A percentile compares a stretch with the other conserved stretches of the same genome.
phyloP scores from a whole-genome alignment of 352 stramenopile species.

The Pythium utonaiense region DNA sequence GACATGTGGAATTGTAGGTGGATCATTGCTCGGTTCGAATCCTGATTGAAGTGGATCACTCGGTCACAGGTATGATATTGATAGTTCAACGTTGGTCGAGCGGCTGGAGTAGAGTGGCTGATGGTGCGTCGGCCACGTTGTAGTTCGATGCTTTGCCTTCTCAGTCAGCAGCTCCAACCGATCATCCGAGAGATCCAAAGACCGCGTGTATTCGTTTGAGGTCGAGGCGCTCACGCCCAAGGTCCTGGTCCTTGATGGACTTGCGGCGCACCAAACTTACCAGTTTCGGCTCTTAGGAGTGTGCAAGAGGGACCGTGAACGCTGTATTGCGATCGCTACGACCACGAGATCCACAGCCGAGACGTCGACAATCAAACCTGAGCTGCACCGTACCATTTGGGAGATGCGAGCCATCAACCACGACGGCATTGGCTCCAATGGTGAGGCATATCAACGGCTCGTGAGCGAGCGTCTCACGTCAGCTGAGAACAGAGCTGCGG shows the following conservation, averaged over 20 bases:
- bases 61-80: conserved; percentile 17
- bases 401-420: conserved; percentile 24
- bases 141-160: conserved; percentile 33
- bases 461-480: background rate
- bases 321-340: conserved; percentile 27
- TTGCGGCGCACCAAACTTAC: conserved; percentile 33
- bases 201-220: background rate
- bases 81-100: too few relatives aligned
- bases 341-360: conserved; percentile 5
- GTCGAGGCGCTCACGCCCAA: conserved; percentile 1
- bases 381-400: conserved; percentile 1
- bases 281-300: conserved; percentile 41
- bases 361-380: background rate
- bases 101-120: too few relatives aligned
- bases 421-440: background rate
- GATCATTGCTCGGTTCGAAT: conserved; percentile 8
- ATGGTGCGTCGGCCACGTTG: background rate
- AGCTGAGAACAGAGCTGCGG: background rate
- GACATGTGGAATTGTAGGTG: background rate
- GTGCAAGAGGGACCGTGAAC: conserved; percentile 27
- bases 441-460: conserved; percentile 3
- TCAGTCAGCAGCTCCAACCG: background rate
- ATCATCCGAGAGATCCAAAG: background rate
- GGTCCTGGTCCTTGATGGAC: conserved; percentile 16
- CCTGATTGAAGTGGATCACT: conserved; percentile 36